A percentile compares a stretch with the other conserved stretches of the same genome.
Evolutionary conservation across 2,329 filamentous ascomycete genomes (phyloP).

Genomic region (Beauveria sp.): DNA sequence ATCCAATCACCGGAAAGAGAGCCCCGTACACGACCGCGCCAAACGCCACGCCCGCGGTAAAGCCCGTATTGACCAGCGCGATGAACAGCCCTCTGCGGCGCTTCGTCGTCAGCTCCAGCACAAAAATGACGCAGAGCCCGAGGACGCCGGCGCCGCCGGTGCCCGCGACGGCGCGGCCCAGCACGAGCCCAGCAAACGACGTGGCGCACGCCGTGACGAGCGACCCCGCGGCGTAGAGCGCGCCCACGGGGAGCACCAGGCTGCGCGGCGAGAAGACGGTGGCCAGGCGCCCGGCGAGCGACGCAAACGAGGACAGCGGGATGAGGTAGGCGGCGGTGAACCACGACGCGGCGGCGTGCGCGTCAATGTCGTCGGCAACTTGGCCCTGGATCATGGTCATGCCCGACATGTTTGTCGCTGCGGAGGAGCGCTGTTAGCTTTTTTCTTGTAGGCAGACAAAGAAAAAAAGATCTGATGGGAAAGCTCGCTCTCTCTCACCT

Average conservation of each 20-base stretch:
- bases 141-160: constrained; percentile 64
- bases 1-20: constrained; percentile 56
- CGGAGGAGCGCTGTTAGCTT: not conserved
- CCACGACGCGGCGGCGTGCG: constrained; percentile 69
- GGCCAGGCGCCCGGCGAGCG: constrained; percentile 63
- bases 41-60: constrained; percentile 63
- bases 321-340: constrained; percentile 72
- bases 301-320: constrained; percentile 53
- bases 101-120: constrained; percentile 64
- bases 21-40: constrained; percentile 65
- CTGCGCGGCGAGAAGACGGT: constrained; percentile 64
- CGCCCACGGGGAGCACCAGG: constrained; percentile 56
- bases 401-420: constrained; percentile 65
- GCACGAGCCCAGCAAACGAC: constrained; percentile 55
- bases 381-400: constrained; percentile 73
- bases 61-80: constrained; percentile 64
- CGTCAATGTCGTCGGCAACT: constrained; percentile 67
- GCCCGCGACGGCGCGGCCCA: constrained; percentile 61
- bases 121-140: constrained; percentile 65
- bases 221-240: constrained; percentile 52
- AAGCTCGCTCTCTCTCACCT: constrained; percentile 28
- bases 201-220: constrained; percentile 55
- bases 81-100: constrained; percentile 65
- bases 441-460: too few species aligned
- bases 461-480: too few species aligned